Base-by-base conservation (phyloP, 306 rosid species). In the Pterocarpus santalinus region DNA sequence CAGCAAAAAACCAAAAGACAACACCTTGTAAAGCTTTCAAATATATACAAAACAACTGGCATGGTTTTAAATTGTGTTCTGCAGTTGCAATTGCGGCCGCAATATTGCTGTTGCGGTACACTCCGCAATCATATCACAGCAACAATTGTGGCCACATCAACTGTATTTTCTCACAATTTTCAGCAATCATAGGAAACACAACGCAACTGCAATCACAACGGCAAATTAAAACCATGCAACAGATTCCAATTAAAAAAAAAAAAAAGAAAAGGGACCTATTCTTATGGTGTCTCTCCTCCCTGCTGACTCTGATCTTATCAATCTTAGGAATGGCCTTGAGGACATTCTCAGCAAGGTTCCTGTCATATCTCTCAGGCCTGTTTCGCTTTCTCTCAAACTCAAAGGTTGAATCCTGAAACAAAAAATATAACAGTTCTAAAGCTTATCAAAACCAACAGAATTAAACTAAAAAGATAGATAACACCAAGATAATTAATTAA, bases 351-450 rank as follows among this genome's bases (percentile, higher is more conserved):
- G 91, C 30, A 44, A 91, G 71, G 76, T 88, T 92, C 83, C 98
- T 91, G 82, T 95, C 95, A 38, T 92, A 94, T 84, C 94, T 91
- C 84, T 91, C 95, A 0, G 97, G 97, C 75, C 95, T 91, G 81
- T 92, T 92, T 16, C 97, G 88, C 91, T 91, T 91, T 79, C 98
- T 91, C 92, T 95, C 97, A 83, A 92, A 95, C 89, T 95, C 97
- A 51, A 95, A 95, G 75, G 97, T 92, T 0, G 97, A 83, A 65
- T 94, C 97, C 98, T 94, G 46, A 55, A 75, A 73, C 34, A 69
- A 5, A 14, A 32, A 46, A 68, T 4, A 34, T 17, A 65, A 44
- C 12, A 55, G 16, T 11, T 62, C 28, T 10, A 7, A 83, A 58
- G 65, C 36, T 71, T 71, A n/a, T 44, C 57, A 36, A n/a, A 51